Percentiles rank a stretch among this genome's conserved stretches.
These are phyloP conservation scores for Teunomyces funiuensis DNA, from an alignment of 805 yeast genomes.

Conservation along the genomic window DNA sequence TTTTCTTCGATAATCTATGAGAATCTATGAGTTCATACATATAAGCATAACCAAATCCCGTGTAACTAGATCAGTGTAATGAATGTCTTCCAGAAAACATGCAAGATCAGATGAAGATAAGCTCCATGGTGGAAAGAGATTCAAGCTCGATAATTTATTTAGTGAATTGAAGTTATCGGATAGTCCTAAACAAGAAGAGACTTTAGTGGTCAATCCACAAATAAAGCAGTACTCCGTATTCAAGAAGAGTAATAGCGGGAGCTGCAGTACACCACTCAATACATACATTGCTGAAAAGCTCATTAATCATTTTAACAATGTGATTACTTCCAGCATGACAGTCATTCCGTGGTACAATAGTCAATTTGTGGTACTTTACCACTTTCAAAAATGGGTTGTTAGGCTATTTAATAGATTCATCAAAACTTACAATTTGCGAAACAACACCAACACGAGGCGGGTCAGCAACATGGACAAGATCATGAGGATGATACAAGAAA, in stretches of 20 bases:
- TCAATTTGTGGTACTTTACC: constrained; percentile 22
- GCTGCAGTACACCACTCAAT: constrained; percentile 12
- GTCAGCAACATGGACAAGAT: constrained; percentile 25
- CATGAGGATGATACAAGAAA: constrained; percentile 20
- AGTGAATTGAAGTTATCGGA: constrained; percentile 22
- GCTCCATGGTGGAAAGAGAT: constrained; percentile 21
- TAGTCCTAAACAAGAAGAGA: constrained; percentile 1
- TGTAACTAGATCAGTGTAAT: neutral
- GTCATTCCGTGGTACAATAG: constrained; percentile 28
- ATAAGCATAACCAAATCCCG: too few species aligned
- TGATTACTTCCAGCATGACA: constrained; percentile 17
- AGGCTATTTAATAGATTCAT: constrained; percentile 37
- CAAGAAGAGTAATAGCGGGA: constrained; percentile 7
- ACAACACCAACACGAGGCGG: constrained; percentile 15
- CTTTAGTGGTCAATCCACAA: constrained; percentile 15
- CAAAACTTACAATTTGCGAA: constrained; percentile 23
- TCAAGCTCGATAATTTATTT: constrained; percentile 31
- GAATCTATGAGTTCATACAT: too few species aligned
- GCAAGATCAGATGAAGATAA: constrained; percentile 7
- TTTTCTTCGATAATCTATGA: neutral
- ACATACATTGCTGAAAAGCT: constrained; percentile 24
- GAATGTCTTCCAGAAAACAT: constrained; percentile 10
- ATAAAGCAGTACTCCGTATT: constrained; percentile 11
- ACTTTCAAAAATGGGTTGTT: constrained; percentile 36
- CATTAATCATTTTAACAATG: constrained; percentile 20